Percentiles rank a stretch among this genome's conserved stretches.
phyloP scores from a whole-genome alignment of 1,284 basidiomycete species.

The Polyporus tsugae region DNA sequence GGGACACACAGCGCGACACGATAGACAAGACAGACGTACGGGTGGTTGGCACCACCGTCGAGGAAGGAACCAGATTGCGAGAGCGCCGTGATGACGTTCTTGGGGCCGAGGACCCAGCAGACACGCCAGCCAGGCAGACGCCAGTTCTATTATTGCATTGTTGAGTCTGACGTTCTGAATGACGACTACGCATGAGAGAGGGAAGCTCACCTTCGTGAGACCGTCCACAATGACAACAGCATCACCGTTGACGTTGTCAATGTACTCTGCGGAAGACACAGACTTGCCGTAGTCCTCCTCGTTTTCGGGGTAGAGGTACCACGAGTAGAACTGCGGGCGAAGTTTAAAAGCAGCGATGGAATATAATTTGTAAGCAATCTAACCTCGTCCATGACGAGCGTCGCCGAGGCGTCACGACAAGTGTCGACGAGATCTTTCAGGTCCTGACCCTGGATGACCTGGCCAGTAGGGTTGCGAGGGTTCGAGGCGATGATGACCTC shows the following conservation, averaged over 20 bases:
- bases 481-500: slow-evolving; percentile 91
- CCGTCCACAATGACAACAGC: slow-evolving; percentile 90
- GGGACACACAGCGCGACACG: too few species aligned
- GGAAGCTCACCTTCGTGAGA: slow-evolving; percentile 79
- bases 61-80: slow-evolving; percentile 91
- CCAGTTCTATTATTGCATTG: slow-evolving; percentile 68
- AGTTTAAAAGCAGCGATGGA: neutral
- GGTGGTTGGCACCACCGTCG: slow-evolving; percentile 90
- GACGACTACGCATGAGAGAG: neutral
- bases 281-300: slow-evolving; percentile 80
- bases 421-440: slow-evolving; percentile 83
- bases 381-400: slow-evolving; percentile 90
- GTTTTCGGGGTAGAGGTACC: slow-evolving; percentile 90
- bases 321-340: slow-evolving; percentile 81
- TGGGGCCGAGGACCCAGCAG: slow-evolving; percentile 97
- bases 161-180: neutral
- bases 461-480: slow-evolving; percentile 92
- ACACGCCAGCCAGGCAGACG: slow-evolving; percentile 93
- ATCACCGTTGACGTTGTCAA: slow-evolving; percentile 89
- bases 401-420: slow-evolving; percentile 73
- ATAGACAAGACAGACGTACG: slow-evolving; percentile 55
- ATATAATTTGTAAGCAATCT: slow-evolving; percentile 11
- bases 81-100: slow-evolving; percentile 85
- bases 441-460: slow-evolving; percentile 78
- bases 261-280: slow-evolving; percentile 83